A percentile compares a stretch with the other conserved stretches of the same genome.
phyloP scores from a whole-genome alignment of 1,139 yeast genomes.

The Hyphopichia fennica region DNA sequence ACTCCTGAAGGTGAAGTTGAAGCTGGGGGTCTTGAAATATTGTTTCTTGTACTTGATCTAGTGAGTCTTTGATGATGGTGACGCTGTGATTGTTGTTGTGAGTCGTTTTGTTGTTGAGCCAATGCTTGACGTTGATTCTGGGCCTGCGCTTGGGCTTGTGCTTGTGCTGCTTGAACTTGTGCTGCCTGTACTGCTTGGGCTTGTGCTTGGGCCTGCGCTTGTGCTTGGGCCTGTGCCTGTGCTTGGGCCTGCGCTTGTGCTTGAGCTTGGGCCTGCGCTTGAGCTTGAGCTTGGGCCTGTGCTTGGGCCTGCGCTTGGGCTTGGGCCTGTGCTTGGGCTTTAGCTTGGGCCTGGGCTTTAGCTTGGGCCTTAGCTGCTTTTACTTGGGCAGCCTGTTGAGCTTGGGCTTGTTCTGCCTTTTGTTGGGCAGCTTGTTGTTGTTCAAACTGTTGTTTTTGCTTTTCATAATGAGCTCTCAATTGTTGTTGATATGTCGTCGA shows the following conservation, averaged over 20 bases:
- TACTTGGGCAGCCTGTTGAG: slow-evolving; percentile 7
- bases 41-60: slow-evolving; percentile 12
- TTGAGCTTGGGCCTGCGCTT: slow-evolving; percentile 10
- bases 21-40: neutral
- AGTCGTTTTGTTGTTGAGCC: slow-evolving; percentile 7
- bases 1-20: neutral
- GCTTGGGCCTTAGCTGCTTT: slow-evolving; percentile 7
- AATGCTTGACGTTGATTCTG: slow-evolving; percentile 4
- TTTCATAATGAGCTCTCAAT: slow-evolving; percentile 26
- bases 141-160: slow-evolving; percentile 3
- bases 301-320: slow-evolving; percentile 6
- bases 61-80: slow-evolving; percentile 10
- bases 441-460: slow-evolving; percentile 21
- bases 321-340: slow-evolving; percentile 6
- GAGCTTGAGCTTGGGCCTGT: slow-evolving; percentile 1
- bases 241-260: slow-evolving; percentile 8
- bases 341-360: slow-evolving; percentile 7
- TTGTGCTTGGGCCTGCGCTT: slow-evolving; percentile 7
- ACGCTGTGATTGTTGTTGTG: slow-evolving; percentile 6
- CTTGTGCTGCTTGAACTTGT: slow-evolving; percentile 4
- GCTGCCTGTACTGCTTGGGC: slow-evolving; percentile 6
- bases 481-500: slow-evolving; percentile 28
- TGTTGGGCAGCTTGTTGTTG: slow-evolving; percentile 11
- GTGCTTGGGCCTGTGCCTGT: slow-evolving; percentile 6
- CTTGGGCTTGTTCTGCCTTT: slow-evolving; percentile 12